Evolutionary conservation across 2,329 filamentous ascomycete species (phyloP).

Genomic region (Trichoderma polysporum): DNA sequence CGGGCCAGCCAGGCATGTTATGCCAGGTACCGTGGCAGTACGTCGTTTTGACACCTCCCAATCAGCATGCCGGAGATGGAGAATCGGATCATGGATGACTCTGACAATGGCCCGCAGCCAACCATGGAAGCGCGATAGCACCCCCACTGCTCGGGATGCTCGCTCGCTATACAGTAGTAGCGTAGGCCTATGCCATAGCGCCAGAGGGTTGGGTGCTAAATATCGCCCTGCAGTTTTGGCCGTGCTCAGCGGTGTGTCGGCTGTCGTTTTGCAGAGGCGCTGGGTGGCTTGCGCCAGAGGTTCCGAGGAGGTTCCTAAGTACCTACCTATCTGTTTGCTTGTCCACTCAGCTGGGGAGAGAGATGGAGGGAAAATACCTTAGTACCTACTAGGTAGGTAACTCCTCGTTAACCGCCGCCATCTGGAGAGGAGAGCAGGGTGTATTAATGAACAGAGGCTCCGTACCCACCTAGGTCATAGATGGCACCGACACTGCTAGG

Average conservation of each 20-base stretch:
- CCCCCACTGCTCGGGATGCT: neutral
- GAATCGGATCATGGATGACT: conserved; percentile 7
- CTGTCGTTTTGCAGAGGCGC: neutral
- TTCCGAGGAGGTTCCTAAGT: neutral
- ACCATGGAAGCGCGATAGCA: neutral
- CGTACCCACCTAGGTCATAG: too few species aligned
- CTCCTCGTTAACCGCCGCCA: too few species aligned
- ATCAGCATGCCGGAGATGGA: neutral
- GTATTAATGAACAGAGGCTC: too few species aligned
- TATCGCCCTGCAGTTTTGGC: conserved; percentile 3
- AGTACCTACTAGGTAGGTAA: too few species aligned
- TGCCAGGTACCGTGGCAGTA: conserved; percentile 17
- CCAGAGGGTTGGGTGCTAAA: neutral
- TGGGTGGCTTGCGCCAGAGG: neutral
- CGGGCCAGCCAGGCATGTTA: neutral
- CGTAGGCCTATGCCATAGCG: neutral
- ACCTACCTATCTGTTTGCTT: neutral
- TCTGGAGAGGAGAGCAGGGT: too few species aligned
- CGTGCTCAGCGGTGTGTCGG: conserved; percentile 17
- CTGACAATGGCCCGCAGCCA: conserved; percentile 8
- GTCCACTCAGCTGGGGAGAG: too few species aligned
- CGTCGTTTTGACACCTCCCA: neutral
- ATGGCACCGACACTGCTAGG: too few species aligned
- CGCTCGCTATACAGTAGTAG: conserved; percentile 1
- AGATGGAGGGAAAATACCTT: too few species aligned